These are phyloP conservation scores for Suillus decipiens DNA, from an alignment of 768 basidiomycete species.

Conservation along the genomic window DNA sequence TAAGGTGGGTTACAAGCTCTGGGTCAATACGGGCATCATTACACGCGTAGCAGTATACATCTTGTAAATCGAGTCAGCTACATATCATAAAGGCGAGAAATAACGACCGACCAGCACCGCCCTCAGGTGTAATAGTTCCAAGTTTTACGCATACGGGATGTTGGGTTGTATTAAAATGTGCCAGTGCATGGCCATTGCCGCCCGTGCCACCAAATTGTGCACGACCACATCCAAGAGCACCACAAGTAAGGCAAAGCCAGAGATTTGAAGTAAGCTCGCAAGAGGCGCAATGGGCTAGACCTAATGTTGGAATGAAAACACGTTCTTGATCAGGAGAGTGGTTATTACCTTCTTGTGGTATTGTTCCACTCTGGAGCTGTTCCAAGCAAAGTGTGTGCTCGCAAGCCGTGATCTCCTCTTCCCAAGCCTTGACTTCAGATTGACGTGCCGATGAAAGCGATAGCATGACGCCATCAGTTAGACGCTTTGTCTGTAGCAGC, in stretches of 20 bases:
- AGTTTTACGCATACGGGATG: slow-evolving; percentile 91
- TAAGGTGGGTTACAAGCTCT: slow-evolving; percentile 69
- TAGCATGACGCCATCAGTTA: slow-evolving; percentile 71
- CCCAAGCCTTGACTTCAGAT: slow-evolving; percentile 96
- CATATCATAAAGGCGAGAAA: background rate
- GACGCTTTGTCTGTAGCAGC: slow-evolving; percentile 45
- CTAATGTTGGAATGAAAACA: slow-evolving; percentile 34
- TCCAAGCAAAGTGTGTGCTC: slow-evolving; percentile 70
- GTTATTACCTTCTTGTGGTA: slow-evolving; percentile 28
- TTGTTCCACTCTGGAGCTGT: slow-evolving; percentile 37
- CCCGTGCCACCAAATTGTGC: slow-evolving; percentile 77
- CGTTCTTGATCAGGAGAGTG: background rate
- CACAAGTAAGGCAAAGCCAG: slow-evolving; percentile 95
- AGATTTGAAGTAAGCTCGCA: slow-evolving; percentile 91
- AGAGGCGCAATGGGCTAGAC: slow-evolving; percentile 75
- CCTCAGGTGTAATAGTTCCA: slow-evolving; percentile 96
- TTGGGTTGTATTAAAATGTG: slow-evolving; percentile 68
- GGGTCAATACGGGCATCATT: slow-evolving; percentile 83
- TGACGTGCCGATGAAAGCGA: slow-evolving; percentile 89
- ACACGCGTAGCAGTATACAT: slow-evolving; percentile 93
- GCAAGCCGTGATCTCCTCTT: slow-evolving; percentile 89
- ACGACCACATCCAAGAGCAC: slow-evolving; percentile 87
- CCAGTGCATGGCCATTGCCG: slow-evolving; percentile 89
- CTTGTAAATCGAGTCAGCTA: slow-evolving; percentile 38
- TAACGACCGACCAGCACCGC: slow-evolving; percentile 68